phyloP scores from a whole-genome alignment of 2,329 filamentous ascomycete genomes.

The Talaromyces sp. region DNA sequence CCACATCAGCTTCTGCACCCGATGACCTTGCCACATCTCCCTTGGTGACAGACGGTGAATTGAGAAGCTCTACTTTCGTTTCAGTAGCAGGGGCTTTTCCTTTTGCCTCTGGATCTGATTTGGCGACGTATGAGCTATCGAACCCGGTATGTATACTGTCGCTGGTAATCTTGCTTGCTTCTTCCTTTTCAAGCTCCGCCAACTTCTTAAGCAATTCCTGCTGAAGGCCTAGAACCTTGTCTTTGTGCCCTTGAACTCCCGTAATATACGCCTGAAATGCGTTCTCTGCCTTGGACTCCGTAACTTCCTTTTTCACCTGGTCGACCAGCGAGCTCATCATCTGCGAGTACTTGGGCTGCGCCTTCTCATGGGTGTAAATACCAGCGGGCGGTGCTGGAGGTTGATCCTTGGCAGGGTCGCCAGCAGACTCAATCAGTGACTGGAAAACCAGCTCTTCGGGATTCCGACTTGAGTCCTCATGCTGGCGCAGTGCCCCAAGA shows the following conservation, averaged over 20 bases:
- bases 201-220: constrained; percentile 69
- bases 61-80: constrained; percentile 64
- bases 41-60: constrained; percentile 49
- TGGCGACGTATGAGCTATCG: constrained; percentile 75
- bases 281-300: constrained; percentile 64
- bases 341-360: constrained; percentile 80
- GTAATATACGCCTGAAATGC: constrained; percentile 70
- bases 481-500: constrained; percentile 66
- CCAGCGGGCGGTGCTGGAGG: constrained; percentile 71
- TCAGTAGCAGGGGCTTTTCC: constrained; percentile 43
- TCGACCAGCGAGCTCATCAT: constrained; percentile 98
- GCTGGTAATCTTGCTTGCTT: constrained; percentile 87
- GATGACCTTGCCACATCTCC: constrained; percentile 50
- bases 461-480: constrained; percentile 60
- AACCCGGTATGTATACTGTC: constrained; percentile 86
- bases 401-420: constrained; percentile 65
- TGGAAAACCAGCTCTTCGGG: constrained; percentile 83
- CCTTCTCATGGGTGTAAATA: constrained; percentile 68
- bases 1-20: constrained; percentile 53
- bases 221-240: constrained; percentile 74
- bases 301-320: constrained; percentile 80
- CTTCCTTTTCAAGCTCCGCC: constrained; percentile 75
- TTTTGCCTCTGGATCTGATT: constrained; percentile 43
- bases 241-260: constrained; percentile 70
- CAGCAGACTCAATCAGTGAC: constrained; percentile 75